phyloP scores from a whole-genome alignment of 2,329 filamentous ascomycete species.

The Colletotrichum ledebouriae region DNA sequence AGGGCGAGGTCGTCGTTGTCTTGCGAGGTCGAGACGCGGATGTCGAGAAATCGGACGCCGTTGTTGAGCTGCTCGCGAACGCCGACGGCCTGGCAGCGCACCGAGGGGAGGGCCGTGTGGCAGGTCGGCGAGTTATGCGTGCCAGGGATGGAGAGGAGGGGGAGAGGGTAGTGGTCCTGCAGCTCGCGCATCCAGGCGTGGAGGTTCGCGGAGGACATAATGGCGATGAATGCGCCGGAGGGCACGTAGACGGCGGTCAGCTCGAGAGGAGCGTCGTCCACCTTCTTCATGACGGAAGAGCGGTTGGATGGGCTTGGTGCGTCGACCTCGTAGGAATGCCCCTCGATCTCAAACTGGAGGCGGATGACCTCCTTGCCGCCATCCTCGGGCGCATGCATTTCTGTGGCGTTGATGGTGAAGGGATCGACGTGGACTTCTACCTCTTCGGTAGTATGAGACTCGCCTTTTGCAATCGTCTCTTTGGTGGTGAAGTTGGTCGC shows the following conservation, averaged over 20 bases:
- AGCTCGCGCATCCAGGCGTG: conserved; percentile 86
- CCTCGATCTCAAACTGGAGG: conserved; percentile 77
- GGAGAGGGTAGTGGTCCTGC: conserved; percentile 78
- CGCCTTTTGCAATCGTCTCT: conserved; percentile 61
- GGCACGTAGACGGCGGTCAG: conserved; percentile 78
- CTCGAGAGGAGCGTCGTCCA: conserved; percentile 65
- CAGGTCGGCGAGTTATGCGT: conserved; percentile 95
- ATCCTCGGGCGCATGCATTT: conserved; percentile 71
- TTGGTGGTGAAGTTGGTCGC: conserved; percentile 53
- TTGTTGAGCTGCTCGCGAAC: conserved; percentile 85
- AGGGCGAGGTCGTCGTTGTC: conserved; percentile 79
- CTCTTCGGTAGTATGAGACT: conserved; percentile 72
- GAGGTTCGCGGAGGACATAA: conserved; percentile 80
- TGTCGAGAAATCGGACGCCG: conserved; percentile 94
- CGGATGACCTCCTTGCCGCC: conserved; percentile 75
- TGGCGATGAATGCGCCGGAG: conserved; percentile 65
- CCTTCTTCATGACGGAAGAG: conserved; percentile 71
- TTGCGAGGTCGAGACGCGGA: conserved; percentile 74
- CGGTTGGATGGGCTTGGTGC: conserved; percentile 72
- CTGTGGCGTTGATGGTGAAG: conserved; percentile 75
- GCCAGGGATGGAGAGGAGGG: conserved; percentile 89
- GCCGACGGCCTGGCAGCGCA: conserved; percentile 89
- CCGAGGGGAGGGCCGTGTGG: conserved; percentile 87
- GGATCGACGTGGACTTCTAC: conserved; percentile 74
- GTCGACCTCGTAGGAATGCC: conserved; percentile 79